Conservation (phyloP, 352 stramenopile species). For the Pythium myriotylum region DNA sequence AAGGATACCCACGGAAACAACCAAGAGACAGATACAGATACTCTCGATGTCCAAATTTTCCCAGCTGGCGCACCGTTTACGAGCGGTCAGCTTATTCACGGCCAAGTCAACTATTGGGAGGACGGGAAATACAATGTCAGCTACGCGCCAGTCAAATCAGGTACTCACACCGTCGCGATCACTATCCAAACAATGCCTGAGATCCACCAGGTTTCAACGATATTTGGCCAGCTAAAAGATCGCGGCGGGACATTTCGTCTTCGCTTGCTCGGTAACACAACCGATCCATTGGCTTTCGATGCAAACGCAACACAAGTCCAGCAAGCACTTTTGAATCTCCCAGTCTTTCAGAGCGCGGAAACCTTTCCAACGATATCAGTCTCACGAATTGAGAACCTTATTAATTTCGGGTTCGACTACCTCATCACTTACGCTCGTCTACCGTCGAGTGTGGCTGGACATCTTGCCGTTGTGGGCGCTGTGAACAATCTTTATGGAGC, state of each 20-base stretch:
- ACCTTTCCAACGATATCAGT: conserved; percentile 41
- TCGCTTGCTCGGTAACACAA: conserved; percentile 60
- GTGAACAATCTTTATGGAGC: conserved; percentile 73
- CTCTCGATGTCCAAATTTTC: conserved; percentile 54
- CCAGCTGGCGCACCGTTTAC: conserved; percentile 38
- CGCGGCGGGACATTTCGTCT: conserved; percentile 88
- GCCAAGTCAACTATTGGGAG: conserved; percentile 51
- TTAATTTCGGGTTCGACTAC: conserved; percentile 76
- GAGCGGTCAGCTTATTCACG: conserved; percentile 35
- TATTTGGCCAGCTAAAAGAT: conserved; percentile 67
- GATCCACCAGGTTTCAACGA: conserved; percentile 81
- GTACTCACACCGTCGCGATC: conserved; percentile 86
- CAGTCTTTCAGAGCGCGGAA: conserved; percentile 31
- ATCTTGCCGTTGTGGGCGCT: conserved; percentile 37
- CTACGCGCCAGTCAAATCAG: conserved; percentile 85
- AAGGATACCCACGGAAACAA: conserved; percentile 88
- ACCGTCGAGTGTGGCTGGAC: conserved; percentile 30
- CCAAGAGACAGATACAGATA: conserved; percentile 42
- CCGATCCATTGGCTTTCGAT: conserved; percentile 78
- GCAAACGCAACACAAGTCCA: conserved; percentile 70
- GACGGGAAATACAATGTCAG: conserved; percentile 86
- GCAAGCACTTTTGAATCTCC: conserved; percentile 64
- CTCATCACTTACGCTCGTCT: conserved; percentile 63
- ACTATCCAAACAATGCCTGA: conserved; percentile 76
- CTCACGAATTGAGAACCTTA: conserved; percentile 43